A percentile compares a stretch with the other conserved stretches of the same genome.
phyloP scores from a whole-genome alignment of 371 early-diverging fungal genomes.

The Lichtheimia ornata region DNA sequence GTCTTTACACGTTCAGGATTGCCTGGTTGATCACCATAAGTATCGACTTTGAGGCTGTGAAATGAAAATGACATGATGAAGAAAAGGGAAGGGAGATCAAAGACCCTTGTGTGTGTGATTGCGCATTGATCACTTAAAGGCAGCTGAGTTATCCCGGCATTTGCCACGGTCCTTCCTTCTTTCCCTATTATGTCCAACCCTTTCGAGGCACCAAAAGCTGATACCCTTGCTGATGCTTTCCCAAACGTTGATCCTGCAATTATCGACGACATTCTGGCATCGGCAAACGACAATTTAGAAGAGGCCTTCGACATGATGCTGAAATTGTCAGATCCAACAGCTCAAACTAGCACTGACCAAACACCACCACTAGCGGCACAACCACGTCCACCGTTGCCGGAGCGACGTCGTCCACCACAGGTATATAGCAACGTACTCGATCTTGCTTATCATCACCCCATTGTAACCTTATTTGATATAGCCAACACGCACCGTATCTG shows the following conservation, averaged over 20 bases:
- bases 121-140: background rate
- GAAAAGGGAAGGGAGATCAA: background rate
- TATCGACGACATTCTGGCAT: constrained; percentile 16
- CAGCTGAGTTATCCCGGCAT: background rate
- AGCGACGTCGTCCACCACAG: background rate
- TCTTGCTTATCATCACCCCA: background rate
- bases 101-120: background rate
- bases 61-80: no score
- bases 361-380: constrained; percentile 1
- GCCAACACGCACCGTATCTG: constrained; percentile 1
- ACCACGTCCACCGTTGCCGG: constrained; percentile 1
- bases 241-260: constrained; percentile 13
- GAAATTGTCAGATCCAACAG: constrained; percentile 18
- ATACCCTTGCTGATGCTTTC: constrained; percentile 26
- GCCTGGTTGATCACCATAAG: constrained; percentile 19
- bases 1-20: constrained; percentile 2
- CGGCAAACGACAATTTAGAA: constrained; percentile 15
- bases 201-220: constrained; percentile 5
- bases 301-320: constrained; percentile 20
- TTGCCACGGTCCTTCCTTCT: constrained; percentile 3
- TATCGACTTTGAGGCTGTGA: constrained; percentile 5
- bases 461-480: background rate
- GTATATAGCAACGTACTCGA: background rate
- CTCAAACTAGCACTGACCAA: background rate
- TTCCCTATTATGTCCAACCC: constrained; percentile 13